A percentile compares a stretch with the other conserved stretches of the same genome.
phyloP scores from a whole-genome alignment of 768 basidiomycete species.

The Russula brevipes region DNA sequence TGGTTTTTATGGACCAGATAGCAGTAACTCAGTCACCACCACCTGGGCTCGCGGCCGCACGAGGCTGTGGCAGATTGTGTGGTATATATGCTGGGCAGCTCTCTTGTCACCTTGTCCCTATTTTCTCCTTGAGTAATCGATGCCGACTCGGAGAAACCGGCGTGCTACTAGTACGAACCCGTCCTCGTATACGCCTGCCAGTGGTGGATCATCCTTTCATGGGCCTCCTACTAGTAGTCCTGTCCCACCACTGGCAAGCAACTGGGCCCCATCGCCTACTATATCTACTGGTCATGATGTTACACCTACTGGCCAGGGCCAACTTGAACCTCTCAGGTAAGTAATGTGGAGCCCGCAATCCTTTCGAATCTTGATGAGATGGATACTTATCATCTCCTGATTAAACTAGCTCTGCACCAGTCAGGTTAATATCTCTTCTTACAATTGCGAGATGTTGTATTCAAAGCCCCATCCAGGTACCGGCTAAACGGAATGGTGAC shows the following conservation, averaged over 20 bases:
- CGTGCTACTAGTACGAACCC: conserved; percentile 4
- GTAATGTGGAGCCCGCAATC: conserved; percentile 6
- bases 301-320: conserved; percentile 40
- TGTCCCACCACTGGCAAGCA: conserved; percentile 27
- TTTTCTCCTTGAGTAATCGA: conserved; percentile 9
- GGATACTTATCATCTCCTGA: conserved; percentile 23
- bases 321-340: conserved; percentile 74
- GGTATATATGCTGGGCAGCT: conserved; percentile 14
- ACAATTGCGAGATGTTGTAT: neutral
- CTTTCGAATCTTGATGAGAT: conserved; percentile 10
- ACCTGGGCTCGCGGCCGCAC: too few relatives aligned
- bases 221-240: conserved; percentile 24
- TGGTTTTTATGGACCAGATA: conserved; percentile 10
- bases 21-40: conserved; percentile 12
- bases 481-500: conserved; percentile 63
- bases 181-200: conserved; percentile 7
- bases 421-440: conserved; percentile 46
- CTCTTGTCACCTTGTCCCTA: too few relatives aligned
- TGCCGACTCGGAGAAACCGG: too few relatives aligned
- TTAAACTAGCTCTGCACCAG: conserved; percentile 56
- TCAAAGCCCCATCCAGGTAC: conserved; percentile 45
- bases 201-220: conserved; percentile 10
- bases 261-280: conserved; percentile 68
- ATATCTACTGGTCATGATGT: conserved; percentile 61
- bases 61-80: conserved; percentile 9